These are phyloP conservation scores for Stemphylium vesicarium DNA, from an alignment of 2,329 filamentous ascomycete genomes.

Conservation along the genomic window DNA sequence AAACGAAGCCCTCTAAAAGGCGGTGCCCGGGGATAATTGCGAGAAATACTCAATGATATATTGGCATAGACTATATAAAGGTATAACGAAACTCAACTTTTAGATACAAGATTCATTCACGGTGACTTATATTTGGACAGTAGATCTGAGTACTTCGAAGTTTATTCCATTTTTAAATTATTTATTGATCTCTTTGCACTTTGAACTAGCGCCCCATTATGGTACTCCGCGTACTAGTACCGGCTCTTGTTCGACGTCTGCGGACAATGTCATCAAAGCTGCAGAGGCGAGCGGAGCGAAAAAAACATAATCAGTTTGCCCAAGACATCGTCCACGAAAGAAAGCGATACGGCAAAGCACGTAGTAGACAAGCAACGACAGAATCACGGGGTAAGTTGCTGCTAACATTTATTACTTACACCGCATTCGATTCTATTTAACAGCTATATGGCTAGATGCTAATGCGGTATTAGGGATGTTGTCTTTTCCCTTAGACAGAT, in stretches of 20 bases:
- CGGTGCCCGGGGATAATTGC: neutral
- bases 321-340: constrained; percentile 1
- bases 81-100: neutral
- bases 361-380: neutral
- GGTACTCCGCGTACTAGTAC: neutral
- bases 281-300: neutral
- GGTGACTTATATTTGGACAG: no score
- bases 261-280: neutral
- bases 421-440: no score
- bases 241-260: constrained; percentile 3
- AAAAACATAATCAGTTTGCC: neutral
- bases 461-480: no score
- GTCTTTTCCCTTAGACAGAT: no score
- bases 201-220: neutral
- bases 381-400: neutral
- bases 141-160: no score
- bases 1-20: constrained; percentile 9
- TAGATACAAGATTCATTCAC: neutral
- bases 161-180: neutral
- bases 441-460: no score
- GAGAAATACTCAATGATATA: neutral
- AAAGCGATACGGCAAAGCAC: constrained; percentile 5
- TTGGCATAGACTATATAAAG: neutral
- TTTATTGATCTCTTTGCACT: neutral
- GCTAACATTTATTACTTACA: no score